Conservation (phyloP, 192 early-diverging fungal species). For the Entomortierella parvispora region DNA sequence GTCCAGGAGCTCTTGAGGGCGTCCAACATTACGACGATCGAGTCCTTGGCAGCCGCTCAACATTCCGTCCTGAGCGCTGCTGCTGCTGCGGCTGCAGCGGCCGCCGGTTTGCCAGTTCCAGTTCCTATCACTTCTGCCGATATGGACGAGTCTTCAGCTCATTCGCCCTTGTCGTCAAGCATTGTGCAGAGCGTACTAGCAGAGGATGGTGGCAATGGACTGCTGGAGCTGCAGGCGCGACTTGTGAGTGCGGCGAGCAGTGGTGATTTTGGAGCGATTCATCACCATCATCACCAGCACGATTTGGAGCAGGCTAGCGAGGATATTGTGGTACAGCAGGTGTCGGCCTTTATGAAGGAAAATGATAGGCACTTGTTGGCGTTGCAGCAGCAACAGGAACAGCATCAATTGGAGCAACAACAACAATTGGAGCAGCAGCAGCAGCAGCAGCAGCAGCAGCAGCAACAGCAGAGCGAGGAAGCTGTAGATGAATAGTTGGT, state of each 20-base stretch:
- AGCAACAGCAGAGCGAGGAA: neutral
- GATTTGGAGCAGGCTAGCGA: neutral
- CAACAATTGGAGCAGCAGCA: constrained; percentile 5
- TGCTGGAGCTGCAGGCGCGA: constrained; percentile 27
- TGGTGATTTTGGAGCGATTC: constrained; percentile 6
- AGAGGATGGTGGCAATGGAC: constrained; percentile 11
- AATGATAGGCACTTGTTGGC: constrained; percentile 41
- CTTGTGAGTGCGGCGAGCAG: constrained; percentile 1
- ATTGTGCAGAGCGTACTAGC: constrained; percentile 46
- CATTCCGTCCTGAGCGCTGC: constrained; percentile 1
- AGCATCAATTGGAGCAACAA: constrained; percentile 19
- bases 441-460: constrained; percentile 7
- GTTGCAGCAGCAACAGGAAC: constrained; percentile 12
- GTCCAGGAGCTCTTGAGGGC: too few relatives aligned
- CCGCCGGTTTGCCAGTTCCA: too few relatives aligned
- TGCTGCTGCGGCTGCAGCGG: constrained; percentile 22
- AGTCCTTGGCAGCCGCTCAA: constrained; percentile 21
- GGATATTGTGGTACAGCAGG: constrained; percentile 43
- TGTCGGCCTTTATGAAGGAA: constrained; percentile 39
- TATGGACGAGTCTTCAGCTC: constrained; percentile 11
- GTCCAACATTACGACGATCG: constrained; percentile 19
- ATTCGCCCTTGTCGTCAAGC: constrained; percentile 29
- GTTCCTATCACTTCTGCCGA: constrained; percentile 26
- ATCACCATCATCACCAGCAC: neutral
- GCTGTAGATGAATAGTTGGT: neutral